Conservation (phyloP, 306 rosid genomes). For the Gastrolobium villosum region DNA sequence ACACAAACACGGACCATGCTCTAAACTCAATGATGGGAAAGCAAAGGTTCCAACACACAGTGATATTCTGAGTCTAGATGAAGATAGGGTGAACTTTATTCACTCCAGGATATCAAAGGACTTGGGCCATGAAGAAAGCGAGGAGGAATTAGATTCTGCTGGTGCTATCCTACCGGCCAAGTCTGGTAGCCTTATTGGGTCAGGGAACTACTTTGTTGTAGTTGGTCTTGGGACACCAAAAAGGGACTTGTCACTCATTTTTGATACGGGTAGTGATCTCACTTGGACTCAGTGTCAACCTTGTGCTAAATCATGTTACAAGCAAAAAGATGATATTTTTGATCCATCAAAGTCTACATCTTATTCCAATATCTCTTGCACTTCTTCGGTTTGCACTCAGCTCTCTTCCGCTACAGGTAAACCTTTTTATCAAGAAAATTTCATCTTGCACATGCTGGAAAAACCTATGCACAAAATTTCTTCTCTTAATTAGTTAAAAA, state of each 20-base stretch:
- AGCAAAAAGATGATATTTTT: constrained; percentile 61
- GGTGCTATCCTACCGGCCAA: constrained; percentile 57
- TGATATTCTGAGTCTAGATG: constrained; percentile 55
- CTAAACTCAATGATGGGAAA: constrained; percentile 37
- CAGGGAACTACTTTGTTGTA: constrained; percentile 69
- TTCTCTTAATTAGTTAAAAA: too few species aligned
- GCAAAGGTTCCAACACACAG: constrained; percentile 25
- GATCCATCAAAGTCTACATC: constrained; percentile 60
- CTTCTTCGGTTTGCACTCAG: constrained; percentile 54
- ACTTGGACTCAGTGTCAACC: constrained; percentile 91
- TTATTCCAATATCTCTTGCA: constrained; percentile 63
- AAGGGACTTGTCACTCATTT: constrained; percentile 59
- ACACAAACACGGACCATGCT: constrained; percentile 73
- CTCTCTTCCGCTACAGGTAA: constrained; percentile 67
- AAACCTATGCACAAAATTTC: too few species aligned
- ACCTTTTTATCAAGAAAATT: too few species aligned
- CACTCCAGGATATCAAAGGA: constrained; percentile 43
- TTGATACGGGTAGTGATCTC: constrained; percentile 79
- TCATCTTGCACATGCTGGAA: too few species aligned
- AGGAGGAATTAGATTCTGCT: constrained; percentile 10
- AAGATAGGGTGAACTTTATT: constrained; percentile 57
- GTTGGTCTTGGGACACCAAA: constrained; percentile 76
- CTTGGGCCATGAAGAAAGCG: not conserved
- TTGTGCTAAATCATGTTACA: constrained; percentile 61
- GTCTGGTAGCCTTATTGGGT: constrained; percentile 60